phyloP scores from a whole-genome alignment of 768 basidiomycete species.

The Auricularia sp. region DNA sequence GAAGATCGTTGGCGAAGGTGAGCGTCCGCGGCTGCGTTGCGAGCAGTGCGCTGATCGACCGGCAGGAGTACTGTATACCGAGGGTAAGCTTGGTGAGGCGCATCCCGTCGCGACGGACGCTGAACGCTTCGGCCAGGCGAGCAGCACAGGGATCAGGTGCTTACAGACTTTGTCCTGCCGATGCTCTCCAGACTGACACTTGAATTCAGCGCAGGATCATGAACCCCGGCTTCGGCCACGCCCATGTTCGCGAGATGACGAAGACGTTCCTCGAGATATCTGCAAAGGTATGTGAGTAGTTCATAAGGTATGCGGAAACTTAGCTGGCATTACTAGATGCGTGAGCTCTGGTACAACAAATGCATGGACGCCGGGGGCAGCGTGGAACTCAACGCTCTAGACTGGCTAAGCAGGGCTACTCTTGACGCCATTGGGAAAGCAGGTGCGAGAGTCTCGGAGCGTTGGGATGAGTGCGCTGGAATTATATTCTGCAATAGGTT shows the following conservation, averaged over 20 bases:
- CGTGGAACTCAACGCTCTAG: slow-evolving; percentile 22
- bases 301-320: too few relatives aligned
- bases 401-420: slow-evolving; percentile 21
- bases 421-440: slow-evolving; percentile 17
- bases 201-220: not conserved
- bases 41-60: too few relatives aligned
- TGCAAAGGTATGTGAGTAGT: slow-evolving; percentile 25
- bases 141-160: not conserved
- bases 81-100: not conserved
- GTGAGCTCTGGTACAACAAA: slow-evolving; percentile 12
- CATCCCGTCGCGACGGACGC: slow-evolving; percentile 4
- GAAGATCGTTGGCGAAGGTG: slow-evolving; percentile 1
- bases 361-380: not conserved
- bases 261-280: slow-evolving; percentile 49
- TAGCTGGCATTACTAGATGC: slow-evolving; percentile 9
- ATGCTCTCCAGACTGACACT: not conserved
- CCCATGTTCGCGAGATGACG: slow-evolving; percentile 48
- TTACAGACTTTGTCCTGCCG: not conserved
- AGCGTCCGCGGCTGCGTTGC: not conserved
- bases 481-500: slow-evolving; percentile 20
- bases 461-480: not conserved
- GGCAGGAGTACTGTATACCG: not conserved
- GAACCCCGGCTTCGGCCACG: slow-evolving; percentile 60
- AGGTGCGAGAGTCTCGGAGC: slow-evolving; percentile 5
- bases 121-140: slow-evolving; percentile 12